Conservation (phyloP, 73 alveolate genomes). For the Halteria grandinella region DNA sequence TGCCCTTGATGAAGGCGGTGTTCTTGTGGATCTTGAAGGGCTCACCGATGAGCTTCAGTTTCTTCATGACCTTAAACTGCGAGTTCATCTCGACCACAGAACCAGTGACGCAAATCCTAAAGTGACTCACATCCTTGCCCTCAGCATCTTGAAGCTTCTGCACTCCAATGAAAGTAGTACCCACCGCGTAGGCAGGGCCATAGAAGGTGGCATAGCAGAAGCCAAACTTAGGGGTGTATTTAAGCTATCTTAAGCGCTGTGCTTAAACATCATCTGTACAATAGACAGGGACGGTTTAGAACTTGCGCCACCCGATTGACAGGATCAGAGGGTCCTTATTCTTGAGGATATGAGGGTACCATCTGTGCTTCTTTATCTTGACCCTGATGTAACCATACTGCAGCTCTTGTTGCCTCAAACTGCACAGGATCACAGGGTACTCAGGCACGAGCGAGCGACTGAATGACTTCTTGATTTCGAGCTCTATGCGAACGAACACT, state of each 20-base stretch:
- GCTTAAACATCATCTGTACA: conserved; percentile 91
- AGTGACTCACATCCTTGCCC: conserved; percentile 64
- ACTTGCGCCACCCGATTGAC: conserved; percentile 99
- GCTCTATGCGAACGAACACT: conserved; percentile 87
- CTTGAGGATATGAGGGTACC: conserved; percentile 98
- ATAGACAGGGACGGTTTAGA: conserved; percentile 94
- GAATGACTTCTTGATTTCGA: conserved; percentile 75
- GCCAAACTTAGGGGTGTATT: conserved; percentile 99
- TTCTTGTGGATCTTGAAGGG: conserved; percentile 97
- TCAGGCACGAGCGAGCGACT: conserved; percentile 76
- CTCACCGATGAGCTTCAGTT: conserved; percentile 96
- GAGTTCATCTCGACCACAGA: conserved; percentile 87
- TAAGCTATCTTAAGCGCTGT: conserved; percentile 89
- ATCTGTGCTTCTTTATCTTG: conserved; percentile 94
- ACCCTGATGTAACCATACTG: conserved; percentile 90
- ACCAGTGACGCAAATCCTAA: conserved; percentile 82
- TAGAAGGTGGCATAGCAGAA: conserved; percentile 95
- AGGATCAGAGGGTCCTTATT: conserved; percentile 96
- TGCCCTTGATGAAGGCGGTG: conserved; percentile 98
- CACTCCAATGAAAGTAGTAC: conserved; percentile 82
- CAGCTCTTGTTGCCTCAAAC: conserved; percentile 76
- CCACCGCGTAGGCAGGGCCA: conserved; percentile 91
- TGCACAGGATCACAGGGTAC: conserved; percentile 83
- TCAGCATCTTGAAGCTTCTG: conserved; percentile 70
- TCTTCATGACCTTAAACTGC: conserved; percentile 95